Evolutionary conservation across 148 eudicot species (phyloP), one percentile per base, ranked within the genome.

Genomic region (Silene latifolia): DNA sequence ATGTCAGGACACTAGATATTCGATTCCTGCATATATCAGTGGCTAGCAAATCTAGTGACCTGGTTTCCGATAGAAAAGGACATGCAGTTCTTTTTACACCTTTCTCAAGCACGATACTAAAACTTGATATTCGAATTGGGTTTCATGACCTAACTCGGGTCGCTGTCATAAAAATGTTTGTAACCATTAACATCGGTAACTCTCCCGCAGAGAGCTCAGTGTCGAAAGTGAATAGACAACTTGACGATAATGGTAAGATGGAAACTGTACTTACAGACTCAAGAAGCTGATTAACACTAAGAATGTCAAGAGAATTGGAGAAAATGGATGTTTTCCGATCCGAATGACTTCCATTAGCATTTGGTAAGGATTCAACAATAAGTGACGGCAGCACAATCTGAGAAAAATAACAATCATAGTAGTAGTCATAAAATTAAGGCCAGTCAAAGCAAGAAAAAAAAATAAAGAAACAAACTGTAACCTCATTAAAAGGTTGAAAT

Each of bases 241-340:
- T 48, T 48, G 54, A 9, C 54, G 56, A 72, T 54, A 39, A 14
- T 54, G 9, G 7, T 20, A 61, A 61, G 35, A 80, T 5, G 17
- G 15, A 65, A 71, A 57, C 69, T 17, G 68, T 59, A 83, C 98
- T 83, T 76, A 92, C 98, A 53, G 98, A 92, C 61, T 92, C 98
- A 79, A 92, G 83, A 60, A 92, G 95, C 84, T 92, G 93, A 87
- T 87, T 89, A 51, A 92, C 98, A 76, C 86, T 90, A 42, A 90
- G 82, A 80, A 92, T 76, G 63, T 90, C 98, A 66, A 87, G 85
- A 51, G 93, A 85, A 69, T 81, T 83, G 67, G 84, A 76, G 35
- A 90, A 87, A 23, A 76, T 81, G 13, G 97, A 88, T 71, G 88
- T 84, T 82, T 82, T 87, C 44, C 86, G 96, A 64, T 83, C 93